These are phyloP conservation scores for Phytophthora uliginosa DNA, from an alignment of 352 stramenopile species.

Conservation along the genomic window DNA sequence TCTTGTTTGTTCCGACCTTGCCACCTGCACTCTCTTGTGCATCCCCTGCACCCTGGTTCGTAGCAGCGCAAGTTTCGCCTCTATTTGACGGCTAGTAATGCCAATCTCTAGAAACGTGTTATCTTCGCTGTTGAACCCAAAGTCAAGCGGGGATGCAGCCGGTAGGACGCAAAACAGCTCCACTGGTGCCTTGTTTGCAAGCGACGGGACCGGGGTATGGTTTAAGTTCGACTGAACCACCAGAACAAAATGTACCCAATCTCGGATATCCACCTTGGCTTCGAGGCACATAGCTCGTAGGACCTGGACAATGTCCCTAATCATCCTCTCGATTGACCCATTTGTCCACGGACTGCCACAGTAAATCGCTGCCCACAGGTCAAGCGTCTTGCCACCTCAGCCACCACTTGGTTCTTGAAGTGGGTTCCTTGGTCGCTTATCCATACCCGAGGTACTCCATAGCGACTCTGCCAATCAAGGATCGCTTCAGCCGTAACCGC, in stretches of 20 bases:
- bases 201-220: constrained; percentile 33
- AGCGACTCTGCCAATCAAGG: constrained; percentile 39
- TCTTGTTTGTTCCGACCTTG: constrained; percentile 16
- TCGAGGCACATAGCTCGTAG: constrained; percentile 4
- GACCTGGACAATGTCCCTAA: constrained; percentile 43
- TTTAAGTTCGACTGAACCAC: constrained; percentile 41
- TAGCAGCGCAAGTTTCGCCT: neutral
- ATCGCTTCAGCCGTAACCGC: constrained; percentile 24
- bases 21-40: constrained; percentile 19
- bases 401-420: constrained; percentile 44
- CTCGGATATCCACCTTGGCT: constrained; percentile 19
- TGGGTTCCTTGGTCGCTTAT: constrained; percentile 39
- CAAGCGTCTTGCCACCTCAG: constrained; percentile 18
- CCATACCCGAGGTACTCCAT: constrained; percentile 31
- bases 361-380: constrained; percentile 23
- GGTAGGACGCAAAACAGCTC: constrained; percentile 32
- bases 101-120: neutral
- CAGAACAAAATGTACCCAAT: constrained; percentile 28
- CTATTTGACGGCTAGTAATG: neutral
- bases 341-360: constrained; percentile 39
- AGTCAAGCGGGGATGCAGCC: neutral
- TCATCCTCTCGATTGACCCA: constrained; percentile 40
- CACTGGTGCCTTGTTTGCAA: constrained; percentile 29
- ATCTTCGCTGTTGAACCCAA: constrained; percentile 1
- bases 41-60: constrained; percentile 5